phyloP scores from a whole-genome alignment of 805 yeast species.

The Saturnispora gosingensis region DNA sequence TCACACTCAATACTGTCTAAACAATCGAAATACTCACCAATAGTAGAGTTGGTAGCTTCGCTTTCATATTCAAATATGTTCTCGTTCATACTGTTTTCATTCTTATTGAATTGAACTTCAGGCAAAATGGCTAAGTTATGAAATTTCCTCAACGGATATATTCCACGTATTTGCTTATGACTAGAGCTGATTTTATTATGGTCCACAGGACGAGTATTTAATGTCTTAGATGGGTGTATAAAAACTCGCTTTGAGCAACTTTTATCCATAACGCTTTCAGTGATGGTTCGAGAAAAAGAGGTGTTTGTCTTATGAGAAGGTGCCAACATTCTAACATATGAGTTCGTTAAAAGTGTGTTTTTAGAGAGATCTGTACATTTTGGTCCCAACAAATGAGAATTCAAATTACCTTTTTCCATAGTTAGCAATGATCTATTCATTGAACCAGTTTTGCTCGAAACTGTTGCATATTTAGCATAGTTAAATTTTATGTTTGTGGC shows the following conservation, averaged over 20 bases:
- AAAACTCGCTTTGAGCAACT: no score
- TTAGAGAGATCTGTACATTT: no score
- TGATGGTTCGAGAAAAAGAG: not conserved
- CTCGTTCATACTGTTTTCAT: no score
- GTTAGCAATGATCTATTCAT: no score
- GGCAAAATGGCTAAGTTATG: not conserved
- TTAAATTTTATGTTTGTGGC: not conserved
- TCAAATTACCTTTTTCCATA: no score
- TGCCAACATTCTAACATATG: no score
- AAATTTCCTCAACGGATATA: not conserved
- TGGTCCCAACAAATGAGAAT: no score
- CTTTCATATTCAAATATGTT: not conserved
- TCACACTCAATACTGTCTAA: not conserved
- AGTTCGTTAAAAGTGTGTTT: no score
- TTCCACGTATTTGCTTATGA: not conserved
- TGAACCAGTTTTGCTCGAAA: no score
- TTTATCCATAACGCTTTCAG: no score
- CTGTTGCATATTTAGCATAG: no score
- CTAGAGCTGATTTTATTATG: not conserved
- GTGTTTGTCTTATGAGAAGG: not conserved
- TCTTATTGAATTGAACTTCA: not conserved
- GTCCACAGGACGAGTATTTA: not conserved
- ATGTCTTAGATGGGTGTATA: not conserved
- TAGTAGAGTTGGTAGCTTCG: not conserved
- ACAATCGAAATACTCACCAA: not conserved